These are phyloP conservation scores for Phlebopus sp. DNA, from an alignment of 1,284 basidiomycete species.

Conservation along the genomic window DNA sequence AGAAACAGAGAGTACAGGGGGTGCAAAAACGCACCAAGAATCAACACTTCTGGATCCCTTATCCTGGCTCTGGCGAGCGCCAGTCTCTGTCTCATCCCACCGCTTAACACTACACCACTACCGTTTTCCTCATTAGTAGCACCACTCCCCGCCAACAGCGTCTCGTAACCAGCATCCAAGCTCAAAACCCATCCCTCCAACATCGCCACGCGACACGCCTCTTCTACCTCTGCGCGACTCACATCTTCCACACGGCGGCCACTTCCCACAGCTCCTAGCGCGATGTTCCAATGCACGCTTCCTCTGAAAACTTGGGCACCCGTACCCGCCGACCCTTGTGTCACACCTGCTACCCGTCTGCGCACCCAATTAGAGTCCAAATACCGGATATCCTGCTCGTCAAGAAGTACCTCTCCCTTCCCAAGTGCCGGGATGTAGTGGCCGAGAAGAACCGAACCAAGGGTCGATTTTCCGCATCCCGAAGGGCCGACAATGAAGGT, in stretches of 20 bases:
- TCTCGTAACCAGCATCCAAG: slow-evolving; percentile 88
- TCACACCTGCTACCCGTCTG: slow-evolving; percentile 74
- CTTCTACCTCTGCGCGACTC: slow-evolving; percentile 68
- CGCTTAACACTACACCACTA: slow-evolving; percentile 78
- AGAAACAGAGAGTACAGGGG: slow-evolving; percentile 3
- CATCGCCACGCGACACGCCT: slow-evolving; percentile 82
- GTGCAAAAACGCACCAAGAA: slow-evolving; percentile 68
- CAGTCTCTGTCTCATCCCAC: slow-evolving; percentile 91
- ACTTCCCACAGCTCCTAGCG: slow-evolving; percentile 63
- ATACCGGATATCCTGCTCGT: slow-evolving; percentile 76
- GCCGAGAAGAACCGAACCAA: slow-evolving; percentile 75
- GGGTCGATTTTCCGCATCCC: slow-evolving; percentile 79
- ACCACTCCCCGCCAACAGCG: slow-evolving; percentile 46
- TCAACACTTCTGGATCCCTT: slow-evolving; percentile 85
- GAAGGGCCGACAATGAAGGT: slow-evolving; percentile 82
- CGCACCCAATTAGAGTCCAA: slow-evolving; percentile 78
- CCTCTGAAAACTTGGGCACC: slow-evolving; percentile 31
- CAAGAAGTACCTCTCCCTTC: slow-evolving; percentile 67
- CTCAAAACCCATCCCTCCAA: slow-evolving; percentile 86
- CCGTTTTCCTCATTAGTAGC: slow-evolving; percentile 40
- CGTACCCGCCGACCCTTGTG: slow-evolving; percentile 52
- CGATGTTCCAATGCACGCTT: slow-evolving; percentile 86
- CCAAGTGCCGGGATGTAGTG: slow-evolving; percentile 64
- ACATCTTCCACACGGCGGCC: slow-evolving; percentile 45
- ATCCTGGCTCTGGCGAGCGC: slow-evolving; percentile 89